These are phyloP conservation scores for Morella rubra DNA, from an alignment of 306 rosid species.

Conservation along the genomic window DNA sequence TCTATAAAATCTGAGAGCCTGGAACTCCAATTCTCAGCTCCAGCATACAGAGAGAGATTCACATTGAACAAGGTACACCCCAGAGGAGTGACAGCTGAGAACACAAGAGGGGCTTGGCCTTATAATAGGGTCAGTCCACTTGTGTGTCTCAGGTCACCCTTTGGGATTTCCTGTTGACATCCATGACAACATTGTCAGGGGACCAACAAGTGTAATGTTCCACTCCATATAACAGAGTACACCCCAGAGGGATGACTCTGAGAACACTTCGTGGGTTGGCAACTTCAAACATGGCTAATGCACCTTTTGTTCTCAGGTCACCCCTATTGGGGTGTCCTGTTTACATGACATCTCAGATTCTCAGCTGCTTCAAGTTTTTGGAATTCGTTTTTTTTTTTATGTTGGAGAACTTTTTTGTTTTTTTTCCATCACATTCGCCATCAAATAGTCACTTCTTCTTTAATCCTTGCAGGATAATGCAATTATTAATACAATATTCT, in stretches of 20 bases:
- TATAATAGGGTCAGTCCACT: background rate
- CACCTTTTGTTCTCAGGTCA: constrained; percentile 45
- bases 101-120: constrained; percentile 24
- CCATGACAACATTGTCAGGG: background rate
- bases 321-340: constrained; percentile 36
- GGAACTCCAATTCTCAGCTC: too few species aligned
- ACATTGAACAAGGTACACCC: constrained; percentile 12
- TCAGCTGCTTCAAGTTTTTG: background rate
- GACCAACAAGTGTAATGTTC: background rate
- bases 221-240: background rate
- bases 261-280: constrained; percentile 24
- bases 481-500: background rate
- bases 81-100: constrained; percentile 45
- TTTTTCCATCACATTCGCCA: background rate
- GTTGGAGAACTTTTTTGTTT: background rate
- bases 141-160: constrained; percentile 66
- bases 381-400: background rate
- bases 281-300: background rate
- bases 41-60: too few species aligned
- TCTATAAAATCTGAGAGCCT: too few species aligned
- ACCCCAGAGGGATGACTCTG: constrained; percentile 38
- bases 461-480: background rate
- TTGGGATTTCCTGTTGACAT: constrained; percentile 21
- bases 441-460: background rate
- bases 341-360: background rate